These are phyloP conservation scores for Nigrospora oryzae DNA, from an alignment of 2,329 filamentous ascomycete species.

Conservation along the genomic window DNA sequence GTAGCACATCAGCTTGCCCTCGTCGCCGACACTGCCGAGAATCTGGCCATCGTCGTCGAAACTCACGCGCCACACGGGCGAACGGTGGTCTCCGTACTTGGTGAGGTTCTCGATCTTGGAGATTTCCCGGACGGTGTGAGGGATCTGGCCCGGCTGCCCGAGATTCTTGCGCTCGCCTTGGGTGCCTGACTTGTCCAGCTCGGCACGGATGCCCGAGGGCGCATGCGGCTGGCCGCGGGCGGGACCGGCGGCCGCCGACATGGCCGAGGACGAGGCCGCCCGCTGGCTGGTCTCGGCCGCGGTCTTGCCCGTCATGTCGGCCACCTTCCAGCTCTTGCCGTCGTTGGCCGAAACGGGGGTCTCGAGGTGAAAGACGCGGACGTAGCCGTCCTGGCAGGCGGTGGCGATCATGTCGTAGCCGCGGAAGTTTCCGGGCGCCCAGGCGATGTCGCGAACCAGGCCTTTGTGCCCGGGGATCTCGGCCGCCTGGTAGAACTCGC, in stretches of 20 bases:
- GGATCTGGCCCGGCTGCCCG: slow-evolving; percentile 56
- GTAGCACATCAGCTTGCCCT: slow-evolving; percentile 58
- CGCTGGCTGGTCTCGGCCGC: slow-evolving; percentile 18
- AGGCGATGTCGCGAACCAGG: slow-evolving; percentile 79
- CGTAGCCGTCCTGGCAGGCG: slow-evolving; percentile 83
- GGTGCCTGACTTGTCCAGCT: slow-evolving; percentile 40
- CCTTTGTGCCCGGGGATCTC: slow-evolving; percentile 66
- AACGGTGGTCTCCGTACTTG: slow-evolving; percentile 57
- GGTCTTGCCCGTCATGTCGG: slow-evolving; percentile 32
- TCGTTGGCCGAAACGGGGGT: slow-evolving; percentile 42
- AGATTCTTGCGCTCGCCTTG: slow-evolving; percentile 42
- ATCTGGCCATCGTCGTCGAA: slow-evolving; percentile 67
- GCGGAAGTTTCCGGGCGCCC: slow-evolving; percentile 85
- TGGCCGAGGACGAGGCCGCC: neutral
- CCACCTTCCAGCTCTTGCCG: slow-evolving; percentile 40
- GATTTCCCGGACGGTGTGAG: slow-evolving; percentile 54
- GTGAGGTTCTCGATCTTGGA: slow-evolving; percentile 60
- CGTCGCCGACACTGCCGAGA: slow-evolving; percentile 67
- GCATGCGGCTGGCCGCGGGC: slow-evolving; percentile 20
- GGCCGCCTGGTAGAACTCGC: slow-evolving; percentile 78
- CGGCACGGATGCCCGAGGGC: slow-evolving; percentile 42
- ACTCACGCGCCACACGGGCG: slow-evolving; percentile 66
- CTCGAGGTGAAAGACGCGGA: slow-evolving; percentile 79
- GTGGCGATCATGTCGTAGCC: slow-evolving; percentile 88
- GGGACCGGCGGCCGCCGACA: slow-evolving; percentile 1